Percentiles rank a stretch among this genome's conserved stretches.
Conservation (phyloP, 2,329 filamentous ascomycete species). For the Fusarium sp. region DNA sequence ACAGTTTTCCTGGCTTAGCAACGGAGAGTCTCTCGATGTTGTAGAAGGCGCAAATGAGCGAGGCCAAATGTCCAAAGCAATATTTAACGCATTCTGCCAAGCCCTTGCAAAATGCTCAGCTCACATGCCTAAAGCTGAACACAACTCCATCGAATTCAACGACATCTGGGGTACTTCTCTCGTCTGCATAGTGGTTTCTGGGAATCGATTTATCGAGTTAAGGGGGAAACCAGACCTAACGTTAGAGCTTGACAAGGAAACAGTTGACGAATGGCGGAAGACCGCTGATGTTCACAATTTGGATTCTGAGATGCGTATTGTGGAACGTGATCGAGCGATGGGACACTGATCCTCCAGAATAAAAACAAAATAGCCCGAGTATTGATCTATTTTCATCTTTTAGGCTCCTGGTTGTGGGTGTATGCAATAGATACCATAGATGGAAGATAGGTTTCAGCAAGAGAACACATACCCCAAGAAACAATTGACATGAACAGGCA, state of each 20-base stretch:
- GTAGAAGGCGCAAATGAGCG: background rate
- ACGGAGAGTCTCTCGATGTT: too few relatives aligned
- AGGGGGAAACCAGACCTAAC: background rate
- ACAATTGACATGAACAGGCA: too few relatives aligned
- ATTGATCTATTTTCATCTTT: too few relatives aligned
- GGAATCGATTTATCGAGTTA: background rate
- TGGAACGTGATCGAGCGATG: background rate
- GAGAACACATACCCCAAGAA: too few relatives aligned
- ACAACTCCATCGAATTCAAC: background rate
- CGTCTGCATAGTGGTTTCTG: background rate
- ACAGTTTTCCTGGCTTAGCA: too few relatives aligned
- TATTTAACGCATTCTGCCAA: slow-evolving; percentile 1
- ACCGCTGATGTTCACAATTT: background rate
- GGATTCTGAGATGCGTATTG: background rate
- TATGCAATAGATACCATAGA: too few relatives aligned
- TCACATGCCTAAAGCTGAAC: slow-evolving; percentile 3
- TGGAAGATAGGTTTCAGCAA: too few relatives aligned
- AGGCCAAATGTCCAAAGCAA: background rate
- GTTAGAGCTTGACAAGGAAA: background rate
- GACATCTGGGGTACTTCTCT: slow-evolving; percentile 2
- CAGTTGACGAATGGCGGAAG: background rate
- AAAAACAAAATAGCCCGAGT: too few relatives aligned
- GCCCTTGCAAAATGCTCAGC: slow-evolving; percentile 7
- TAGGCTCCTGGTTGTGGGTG: too few relatives aligned
- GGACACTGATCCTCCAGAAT: too few relatives aligned